These are phyloP conservation scores for Meyerozyma sp. DNA, from an alignment of 1,139 yeast genomes.

Conservation along the genomic window DNA sequence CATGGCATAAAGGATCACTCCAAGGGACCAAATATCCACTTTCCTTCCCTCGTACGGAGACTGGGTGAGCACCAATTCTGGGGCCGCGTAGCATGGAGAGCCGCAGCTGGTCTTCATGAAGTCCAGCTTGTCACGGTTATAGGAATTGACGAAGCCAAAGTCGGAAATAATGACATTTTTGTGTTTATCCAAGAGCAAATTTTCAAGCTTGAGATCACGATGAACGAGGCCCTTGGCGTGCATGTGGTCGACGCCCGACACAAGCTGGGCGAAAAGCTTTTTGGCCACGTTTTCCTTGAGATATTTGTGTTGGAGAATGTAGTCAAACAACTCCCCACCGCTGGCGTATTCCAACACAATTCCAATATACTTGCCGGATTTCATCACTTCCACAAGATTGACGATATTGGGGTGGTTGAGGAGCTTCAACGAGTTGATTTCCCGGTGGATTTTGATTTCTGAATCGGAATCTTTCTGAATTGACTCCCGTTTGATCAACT, in stretches of 20 bases:
- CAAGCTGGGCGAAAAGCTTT: constrained; percentile 83
- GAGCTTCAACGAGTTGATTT: constrained; percentile 82
- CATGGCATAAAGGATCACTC: constrained; percentile 94
- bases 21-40: constrained; percentile 96
- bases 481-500: constrained; percentile 80
- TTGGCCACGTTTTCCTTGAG: constrained; percentile 84
- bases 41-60: constrained; percentile 89
- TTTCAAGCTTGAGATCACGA: constrained; percentile 71
- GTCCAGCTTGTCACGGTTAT: constrained; percentile 58
- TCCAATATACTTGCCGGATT: constrained; percentile 91
- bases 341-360: constrained; percentile 94
- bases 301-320: constrained; percentile 80
- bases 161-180: constrained; percentile 76
- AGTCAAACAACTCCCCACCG: constrained; percentile 95
- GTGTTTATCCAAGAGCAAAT: constrained; percentile 71
- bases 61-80: constrained; percentile 86
- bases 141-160: constrained; percentile 90
- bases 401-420: constrained; percentile 93
- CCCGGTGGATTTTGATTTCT: constrained; percentile 86
- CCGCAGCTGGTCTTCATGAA: constrained; percentile 96
- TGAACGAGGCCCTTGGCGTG: constrained; percentile 81
- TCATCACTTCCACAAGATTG: constrained; percentile 84
- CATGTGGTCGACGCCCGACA: constrained; percentile 89
- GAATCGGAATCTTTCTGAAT: constrained; percentile 79
- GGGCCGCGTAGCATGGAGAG: constrained; percentile 98